Evolutionary conservation across 2,329 filamentous ascomycete genomes (phyloP), one percentile per base, ranked within the genome.

Genomic region (Monilinia fructicola): DNA sequence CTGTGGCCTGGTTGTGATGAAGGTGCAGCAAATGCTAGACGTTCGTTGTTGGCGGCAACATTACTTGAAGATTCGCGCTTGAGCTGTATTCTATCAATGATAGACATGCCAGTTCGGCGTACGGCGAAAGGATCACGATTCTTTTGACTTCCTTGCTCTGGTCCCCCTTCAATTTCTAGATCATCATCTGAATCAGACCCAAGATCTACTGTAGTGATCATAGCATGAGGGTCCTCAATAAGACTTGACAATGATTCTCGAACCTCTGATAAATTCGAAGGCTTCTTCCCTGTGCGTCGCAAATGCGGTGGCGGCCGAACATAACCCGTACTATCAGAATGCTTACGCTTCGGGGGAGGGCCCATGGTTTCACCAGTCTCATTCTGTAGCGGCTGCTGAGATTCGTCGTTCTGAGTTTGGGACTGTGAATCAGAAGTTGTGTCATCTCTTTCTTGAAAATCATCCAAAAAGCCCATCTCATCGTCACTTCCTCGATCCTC

Each of bases 201-300:
- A 38, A 82, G 81, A 55, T 83, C 78, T n/a, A 79, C 77, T 1
- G 80, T 80, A 71, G 82, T 76, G 21, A 66, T 77, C 73, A 72
- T 79, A 14, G 78, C 72, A 66, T 85, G 82, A 35, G 86, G 84
- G 54, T 90, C 87, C 31, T 96, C 93, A 21, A 97, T 87, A 12
- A 97, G 83, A 77, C 90, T 91, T 5, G 91, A 96, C 9, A 97
- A 81, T 0, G 91, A 92, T 76, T 94, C 87, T 66, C 92, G 88
- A 69, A 97, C 90, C 74, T 97, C 92, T 38, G 88, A 87, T 12
- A 96, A 81, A 23, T 88, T 90, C 6, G 89, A 83, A 0, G 93
- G 92, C 73, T 88, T 92, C 77, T 85, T 86, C 63, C 81, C 82
- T 67, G 76, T 88, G 54, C 90, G 86, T 61, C 90, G 87, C 60